Evolutionary conservation across 2,329 filamentous ascomycete species (phyloP).

Genomic region (Neofusicoccum cordaticola): DNA sequence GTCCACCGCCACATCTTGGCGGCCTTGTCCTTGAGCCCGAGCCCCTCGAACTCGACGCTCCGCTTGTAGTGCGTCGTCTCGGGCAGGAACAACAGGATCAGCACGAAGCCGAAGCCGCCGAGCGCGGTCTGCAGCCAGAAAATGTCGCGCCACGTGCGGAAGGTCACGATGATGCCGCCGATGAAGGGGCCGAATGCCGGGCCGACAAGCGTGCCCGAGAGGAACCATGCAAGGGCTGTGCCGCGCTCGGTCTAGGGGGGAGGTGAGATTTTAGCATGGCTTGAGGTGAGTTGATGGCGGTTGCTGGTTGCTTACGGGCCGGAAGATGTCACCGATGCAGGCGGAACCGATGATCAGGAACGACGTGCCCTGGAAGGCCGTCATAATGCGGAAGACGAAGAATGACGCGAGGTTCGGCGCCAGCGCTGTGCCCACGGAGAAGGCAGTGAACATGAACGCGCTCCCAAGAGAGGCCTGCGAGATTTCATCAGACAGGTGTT

Average conservation of each 20-base stretch:
- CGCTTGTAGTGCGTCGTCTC: slow-evolving; percentile 69
- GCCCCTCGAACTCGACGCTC: slow-evolving; percentile 59
- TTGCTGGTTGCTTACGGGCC: slow-evolving; percentile 19
- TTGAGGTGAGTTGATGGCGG: background rate
- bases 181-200: slow-evolving; percentile 70
- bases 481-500: background rate
- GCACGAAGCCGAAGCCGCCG: slow-evolving; percentile 57
- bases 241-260: slow-evolving; percentile 60
- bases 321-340: slow-evolving; percentile 60
- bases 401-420: slow-evolving; percentile 69
- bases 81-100: slow-evolving; percentile 65
- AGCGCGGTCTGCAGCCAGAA: slow-evolving; percentile 75
- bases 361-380: slow-evolving; percentile 71
- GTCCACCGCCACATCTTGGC: slow-evolving; percentile 60
- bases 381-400: slow-evolving; percentile 71
- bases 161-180: slow-evolving; percentile 74
- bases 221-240: slow-evolving; percentile 71
- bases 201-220: slow-evolving; percentile 68
- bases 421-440: slow-evolving; percentile 70
- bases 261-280: slow-evolving; percentile 44
- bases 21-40: slow-evolving; percentile 50
- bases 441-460: slow-evolving; percentile 62
- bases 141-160: slow-evolving; percentile 68
- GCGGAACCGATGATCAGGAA: slow-evolving; percentile 71
- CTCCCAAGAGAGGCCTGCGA: slow-evolving; percentile 57